These are phyloP conservation scores for Saccharomyces hybrid DNA, from an alignment of 1,139 yeast genomes.

Conservation along the genomic window DNA sequence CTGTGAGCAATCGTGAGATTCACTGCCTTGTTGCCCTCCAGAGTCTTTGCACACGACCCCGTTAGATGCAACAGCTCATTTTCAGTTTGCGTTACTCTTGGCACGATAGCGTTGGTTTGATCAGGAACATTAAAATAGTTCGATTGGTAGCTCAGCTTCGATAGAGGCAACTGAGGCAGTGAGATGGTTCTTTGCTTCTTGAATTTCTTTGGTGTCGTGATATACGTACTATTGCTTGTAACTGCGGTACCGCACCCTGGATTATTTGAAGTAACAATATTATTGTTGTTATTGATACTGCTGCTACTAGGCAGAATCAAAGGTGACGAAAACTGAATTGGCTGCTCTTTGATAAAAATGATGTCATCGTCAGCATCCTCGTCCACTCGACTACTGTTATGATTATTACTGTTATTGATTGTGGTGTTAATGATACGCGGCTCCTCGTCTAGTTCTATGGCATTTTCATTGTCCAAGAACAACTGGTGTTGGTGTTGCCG, in stretches of 20 bases:
- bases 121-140: background rate
- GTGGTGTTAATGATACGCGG: slow-evolving; percentile 1
- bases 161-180: slow-evolving; percentile 58
- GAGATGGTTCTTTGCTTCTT: slow-evolving; percentile 60
- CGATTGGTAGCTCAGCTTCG: slow-evolving; percentile 21
- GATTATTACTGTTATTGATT: background rate
- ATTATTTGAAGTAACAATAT: background rate
- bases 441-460: slow-evolving; percentile 48
- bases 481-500: slow-evolving; percentile 7
- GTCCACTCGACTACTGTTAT: slow-evolving; percentile 9
- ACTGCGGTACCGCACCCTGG: slow-evolving; percentile 8
- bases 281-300: slow-evolving; percentile 5
- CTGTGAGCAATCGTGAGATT: slow-evolving; percentile 20
- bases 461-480: slow-evolving; percentile 9
- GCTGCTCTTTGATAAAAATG: slow-evolving; percentile 22
- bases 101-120: slow-evolving; percentile 1
- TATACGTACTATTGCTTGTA: slow-evolving; percentile 10
- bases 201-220: slow-evolving; percentile 13
- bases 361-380: slow-evolving; percentile 20
- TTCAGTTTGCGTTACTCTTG: slow-evolving; percentile 20
- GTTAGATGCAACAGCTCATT: slow-evolving; percentile 28
- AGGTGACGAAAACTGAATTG: slow-evolving; percentile 9
- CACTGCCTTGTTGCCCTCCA: slow-evolving; percentile 26
- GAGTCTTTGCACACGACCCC: slow-evolving; percentile 28
- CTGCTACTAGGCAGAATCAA: slow-evolving; percentile 6